Base-by-base conservation (phyloP, 306 rosid species). In the Pterocarpus santalinus region DNA sequence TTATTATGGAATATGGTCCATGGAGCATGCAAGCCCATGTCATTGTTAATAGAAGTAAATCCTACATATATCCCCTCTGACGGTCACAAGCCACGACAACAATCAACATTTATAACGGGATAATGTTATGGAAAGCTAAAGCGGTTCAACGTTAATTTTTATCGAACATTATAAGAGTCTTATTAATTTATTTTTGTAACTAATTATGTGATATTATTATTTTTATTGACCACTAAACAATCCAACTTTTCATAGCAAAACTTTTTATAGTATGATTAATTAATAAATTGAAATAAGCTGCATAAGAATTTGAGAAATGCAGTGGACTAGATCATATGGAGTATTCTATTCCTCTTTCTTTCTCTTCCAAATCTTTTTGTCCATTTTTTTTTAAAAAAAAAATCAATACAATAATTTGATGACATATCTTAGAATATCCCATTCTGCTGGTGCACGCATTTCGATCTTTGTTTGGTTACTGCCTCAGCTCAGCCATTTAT, bases 401-500 rank as follows among this genome's bases (percentile, higher is more conserved):
- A 1, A 4, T 8, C 15, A 49, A 49, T 4, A 5, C 1, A 14
- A 14, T n/a, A 15, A 5, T 15, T 30, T 28, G 14, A 60, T 56
- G 11, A 56, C 34, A 56, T 16, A 56, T 17, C 9, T 56, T 56
- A 11, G 65, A 60, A 53, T 14, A 60, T 30, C 38, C 65, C 15
- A 60, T 8, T 60, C n/a, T 30, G 2, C 2, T 60, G 3, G 65
- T 4, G n/a, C 65, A 60, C 65, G 38, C 39, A 60, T 60, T 28
- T 60, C 64, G 12, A 58, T 22, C 64, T 58, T 58, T 22, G 34
- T 17, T 7, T 58, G 64, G 4, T 58, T 17, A 17, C 4, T 58
- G 35, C 64, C 64, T 22, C 1, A 58, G 12, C 73, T 71, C 60
- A 33, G 63, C 22, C 75, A 46, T 47, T 46, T 69, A 49, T 8